Evolutionary conservation across 106 monocot species (phyloP).

Genomic region (Vanilla planifolia): DNA sequence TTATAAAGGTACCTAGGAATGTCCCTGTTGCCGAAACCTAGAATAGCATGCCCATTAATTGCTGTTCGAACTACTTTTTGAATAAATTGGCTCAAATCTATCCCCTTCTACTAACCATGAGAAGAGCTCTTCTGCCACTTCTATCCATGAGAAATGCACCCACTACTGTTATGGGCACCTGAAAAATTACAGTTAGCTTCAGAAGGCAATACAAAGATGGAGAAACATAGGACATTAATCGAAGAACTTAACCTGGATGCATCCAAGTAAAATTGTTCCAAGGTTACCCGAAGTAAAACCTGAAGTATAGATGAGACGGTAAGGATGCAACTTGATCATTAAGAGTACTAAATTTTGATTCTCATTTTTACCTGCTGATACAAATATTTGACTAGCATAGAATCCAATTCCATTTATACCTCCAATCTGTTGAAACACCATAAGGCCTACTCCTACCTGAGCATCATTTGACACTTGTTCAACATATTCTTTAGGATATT

Average conservation of each 20-base stretch:
- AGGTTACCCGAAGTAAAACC: constrained; percentile 63
- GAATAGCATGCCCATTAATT: not conserved
- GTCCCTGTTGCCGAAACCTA: constrained; percentile 79
- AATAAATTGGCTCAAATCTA: not conserved
- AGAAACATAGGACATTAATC: not conserved
- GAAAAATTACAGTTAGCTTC: not conserved
- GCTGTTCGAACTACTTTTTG: not conserved
- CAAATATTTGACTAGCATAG: constrained; percentile 56
- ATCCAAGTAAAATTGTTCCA: constrained; percentile 49
- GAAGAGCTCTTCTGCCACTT: constrained; percentile 68
- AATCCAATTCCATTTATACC: constrained; percentile 58
- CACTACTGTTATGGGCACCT: constrained; percentile 61
- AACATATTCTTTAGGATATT: not conserved
- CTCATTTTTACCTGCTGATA: constrained; percentile 35
- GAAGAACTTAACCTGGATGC: constrained; percentile 41
- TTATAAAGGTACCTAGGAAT: constrained; percentile 52
- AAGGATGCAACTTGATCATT: not conserved
- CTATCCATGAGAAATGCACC: constrained; percentile 75
- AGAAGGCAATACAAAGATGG: not conserved
- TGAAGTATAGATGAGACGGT: not conserved
- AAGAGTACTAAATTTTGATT: not conserved
- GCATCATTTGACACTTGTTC: not conserved
- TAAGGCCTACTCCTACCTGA: constrained; percentile 60
- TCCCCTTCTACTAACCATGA: constrained; percentile 36
- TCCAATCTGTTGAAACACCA: constrained; percentile 67